A percentile compares a stretch with the other conserved stretches of the same genome.
Evolutionary conservation across 2,329 filamentous ascomycete species (phyloP).

Genomic region (Sphaerulina vaccinii): DNA sequence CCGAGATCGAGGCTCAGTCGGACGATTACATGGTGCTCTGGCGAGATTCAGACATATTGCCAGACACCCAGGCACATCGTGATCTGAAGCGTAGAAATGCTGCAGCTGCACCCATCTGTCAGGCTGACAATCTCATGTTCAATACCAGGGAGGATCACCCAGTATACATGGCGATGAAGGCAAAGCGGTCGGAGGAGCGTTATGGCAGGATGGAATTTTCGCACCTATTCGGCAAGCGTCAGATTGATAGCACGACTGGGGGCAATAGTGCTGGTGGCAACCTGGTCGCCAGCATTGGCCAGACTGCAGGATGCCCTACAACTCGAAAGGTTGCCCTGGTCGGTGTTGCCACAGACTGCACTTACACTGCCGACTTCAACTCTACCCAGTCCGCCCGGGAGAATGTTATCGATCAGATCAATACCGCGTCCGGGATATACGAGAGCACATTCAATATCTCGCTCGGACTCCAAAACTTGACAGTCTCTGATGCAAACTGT

Average conservation of each 20-base stretch:
- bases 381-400: slow-evolving; percentile 61
- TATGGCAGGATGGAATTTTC: slow-evolving; percentile 63
- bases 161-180: slow-evolving; percentile 54
- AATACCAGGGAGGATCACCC: slow-evolving; percentile 73
- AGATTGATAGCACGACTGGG: slow-evolving; percentile 64
- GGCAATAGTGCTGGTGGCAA: slow-evolving; percentile 81
- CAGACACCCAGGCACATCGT: slow-evolving; percentile 45
- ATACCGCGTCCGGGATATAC: slow-evolving; percentile 81
- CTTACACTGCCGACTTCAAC: slow-evolving; percentile 73
- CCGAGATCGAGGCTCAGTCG: slow-evolving; percentile 55
- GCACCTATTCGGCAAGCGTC: slow-evolving; percentile 67
- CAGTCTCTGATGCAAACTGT: slow-evolving; percentile 72
- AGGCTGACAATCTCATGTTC: slow-evolving; percentile 73
- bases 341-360: slow-evolving; percentile 90
- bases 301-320: slow-evolving; percentile 76
- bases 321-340: slow-evolving; percentile 90
- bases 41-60: slow-evolving; percentile 78
- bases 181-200: slow-evolving; percentile 51
- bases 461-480: slow-evolving; percentile 81
- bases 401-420: slow-evolving; percentile 82
- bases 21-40: slow-evolving; percentile 86
- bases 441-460: slow-evolving; percentile 94
- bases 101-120: slow-evolving; percentile 51
- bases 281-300: slow-evolving; percentile 74
- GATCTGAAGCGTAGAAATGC: slow-evolving; percentile 56